A percentile compares a stretch with the other conserved stretches of the same genome.
phyloP scores from a whole-genome alignment of 805 yeast species.

The Starmerella davenportii region DNA sequence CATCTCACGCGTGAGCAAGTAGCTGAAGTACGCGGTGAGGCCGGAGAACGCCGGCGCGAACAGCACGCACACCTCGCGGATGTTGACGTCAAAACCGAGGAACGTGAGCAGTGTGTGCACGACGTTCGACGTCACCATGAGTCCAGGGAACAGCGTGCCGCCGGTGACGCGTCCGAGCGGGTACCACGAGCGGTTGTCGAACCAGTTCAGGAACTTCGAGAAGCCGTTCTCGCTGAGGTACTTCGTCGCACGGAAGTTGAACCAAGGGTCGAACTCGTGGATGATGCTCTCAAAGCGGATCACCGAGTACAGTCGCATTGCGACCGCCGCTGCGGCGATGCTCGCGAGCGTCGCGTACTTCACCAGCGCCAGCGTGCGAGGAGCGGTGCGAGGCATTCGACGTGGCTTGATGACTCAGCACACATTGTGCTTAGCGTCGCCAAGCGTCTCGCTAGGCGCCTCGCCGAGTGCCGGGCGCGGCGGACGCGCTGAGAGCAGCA shows the following conservation, averaged over 20 bases:
- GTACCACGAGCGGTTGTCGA: constrained; percentile 97
- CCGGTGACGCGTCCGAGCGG: constrained; percentile 98
- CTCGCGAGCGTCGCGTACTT: constrained; percentile 51
- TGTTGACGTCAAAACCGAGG: constrained; percentile 69
- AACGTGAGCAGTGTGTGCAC: constrained; percentile 57
- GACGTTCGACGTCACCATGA: constrained; percentile 92
- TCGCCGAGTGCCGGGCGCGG: too few relatives aligned
- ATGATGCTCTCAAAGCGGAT: constrained; percentile 89
- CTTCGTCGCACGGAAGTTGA: constrained; percentile 87
- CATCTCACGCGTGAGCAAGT: constrained; percentile 72
- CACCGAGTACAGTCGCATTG: constrained; percentile 88
- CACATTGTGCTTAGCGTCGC: too few relatives aligned
- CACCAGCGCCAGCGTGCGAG: constrained; percentile 25
- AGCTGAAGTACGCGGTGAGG: constrained; percentile 77
- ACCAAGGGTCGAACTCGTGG: constrained; percentile 62
- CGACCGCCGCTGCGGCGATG: constrained; percentile 79
- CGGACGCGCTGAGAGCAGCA: too few relatives aligned
- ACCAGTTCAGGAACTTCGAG: constrained; percentile 91
- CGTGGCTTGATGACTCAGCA: not conserved
- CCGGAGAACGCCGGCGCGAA: constrained; percentile 95
- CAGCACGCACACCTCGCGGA: constrained; percentile 86
- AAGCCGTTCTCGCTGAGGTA: constrained; percentile 68
- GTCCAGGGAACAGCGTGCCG: constrained; percentile 93
- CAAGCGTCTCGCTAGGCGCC: too few relatives aligned
- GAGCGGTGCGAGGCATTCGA: not conserved